Evolutionary conservation across 2,329 filamentous ascomycete species (phyloP).

Genomic region (Cryphonectria nitschkei): DNA sequence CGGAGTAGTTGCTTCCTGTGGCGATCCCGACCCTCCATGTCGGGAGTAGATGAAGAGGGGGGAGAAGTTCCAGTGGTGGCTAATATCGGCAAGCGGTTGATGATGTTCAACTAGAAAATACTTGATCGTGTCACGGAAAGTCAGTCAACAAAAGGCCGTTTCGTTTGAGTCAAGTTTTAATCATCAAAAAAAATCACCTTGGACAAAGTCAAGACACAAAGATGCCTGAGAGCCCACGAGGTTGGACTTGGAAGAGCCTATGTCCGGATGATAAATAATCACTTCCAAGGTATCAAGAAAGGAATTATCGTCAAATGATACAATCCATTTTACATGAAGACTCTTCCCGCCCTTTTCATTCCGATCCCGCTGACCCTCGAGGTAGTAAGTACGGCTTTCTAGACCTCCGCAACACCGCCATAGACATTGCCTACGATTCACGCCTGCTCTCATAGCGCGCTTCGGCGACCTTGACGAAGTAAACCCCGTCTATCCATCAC

Average conservation of each 20-base stretch:
- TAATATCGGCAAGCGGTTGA: neutral
- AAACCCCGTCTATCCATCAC: constrained; percentile 8
- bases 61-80: neutral
- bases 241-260: neutral
- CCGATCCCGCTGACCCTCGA: neutral
- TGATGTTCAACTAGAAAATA: neutral
- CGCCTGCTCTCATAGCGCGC: constrained; percentile 14
- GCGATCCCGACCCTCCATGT: neutral
- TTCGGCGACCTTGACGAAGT: constrained; percentile 24
- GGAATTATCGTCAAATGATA: constrained; percentile 8
- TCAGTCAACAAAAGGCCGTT: neutral
- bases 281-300: neutral
- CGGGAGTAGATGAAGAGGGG: neutral
- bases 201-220: neutral
- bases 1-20: neutral
- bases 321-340: neutral
- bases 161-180: neutral
- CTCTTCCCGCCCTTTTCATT: neutral
- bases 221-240: neutral
- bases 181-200: neutral
- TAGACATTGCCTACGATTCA: constrained; percentile 20
- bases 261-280: neutral
- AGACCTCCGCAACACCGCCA: constrained; percentile 19
- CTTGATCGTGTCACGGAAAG: neutral
- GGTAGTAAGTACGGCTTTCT: constrained; percentile 27